Conservation (phyloP, 2,329 filamentous ascomycete genomes). For the Nemania abortiva region DNA sequence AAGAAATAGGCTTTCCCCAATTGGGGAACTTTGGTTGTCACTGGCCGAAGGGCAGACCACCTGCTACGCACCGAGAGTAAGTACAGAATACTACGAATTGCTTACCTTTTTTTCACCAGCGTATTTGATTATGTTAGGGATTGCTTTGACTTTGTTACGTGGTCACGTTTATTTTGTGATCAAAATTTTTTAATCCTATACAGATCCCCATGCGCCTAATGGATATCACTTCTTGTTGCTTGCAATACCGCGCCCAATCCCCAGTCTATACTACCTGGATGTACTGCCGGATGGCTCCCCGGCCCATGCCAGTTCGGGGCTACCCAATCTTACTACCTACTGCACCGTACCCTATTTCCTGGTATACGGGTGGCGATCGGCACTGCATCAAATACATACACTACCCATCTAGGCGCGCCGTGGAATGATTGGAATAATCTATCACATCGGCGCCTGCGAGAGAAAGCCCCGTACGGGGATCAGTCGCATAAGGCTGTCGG, state of each 20-base stretch:
- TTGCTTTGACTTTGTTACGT: neutral
- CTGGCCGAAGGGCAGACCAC: neutral
- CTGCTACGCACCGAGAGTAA: neutral
- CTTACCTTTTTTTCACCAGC: neutral
- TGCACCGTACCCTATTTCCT: neutral
- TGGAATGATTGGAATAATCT: slow-evolving; percentile 16
- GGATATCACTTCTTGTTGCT: neutral
- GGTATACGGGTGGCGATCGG: slow-evolving; percentile 17
- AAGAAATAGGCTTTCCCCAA: neutral
- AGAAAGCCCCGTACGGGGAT: neutral
- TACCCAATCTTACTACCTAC: neutral
- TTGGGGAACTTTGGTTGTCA: neutral
- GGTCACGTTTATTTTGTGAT: neutral
- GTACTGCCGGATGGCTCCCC: slow-evolving; percentile 6
- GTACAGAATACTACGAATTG: neutral
- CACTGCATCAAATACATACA: slow-evolving; percentile 14
- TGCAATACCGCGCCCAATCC: neutral
- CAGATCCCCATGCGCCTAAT: neutral
- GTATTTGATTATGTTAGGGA: neutral
- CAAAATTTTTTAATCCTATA: neutral
- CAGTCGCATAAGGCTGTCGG: slow-evolving; percentile 20
- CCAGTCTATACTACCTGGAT: neutral
- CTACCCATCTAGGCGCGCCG: neutral
- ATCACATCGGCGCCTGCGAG: slow-evolving; percentile 20
- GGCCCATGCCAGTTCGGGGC: neutral